These are phyloP conservation scores for Boeremia lycopersici DNA, from an alignment of 2,329 filamentous ascomycete species.

Conservation along the genomic window DNA sequence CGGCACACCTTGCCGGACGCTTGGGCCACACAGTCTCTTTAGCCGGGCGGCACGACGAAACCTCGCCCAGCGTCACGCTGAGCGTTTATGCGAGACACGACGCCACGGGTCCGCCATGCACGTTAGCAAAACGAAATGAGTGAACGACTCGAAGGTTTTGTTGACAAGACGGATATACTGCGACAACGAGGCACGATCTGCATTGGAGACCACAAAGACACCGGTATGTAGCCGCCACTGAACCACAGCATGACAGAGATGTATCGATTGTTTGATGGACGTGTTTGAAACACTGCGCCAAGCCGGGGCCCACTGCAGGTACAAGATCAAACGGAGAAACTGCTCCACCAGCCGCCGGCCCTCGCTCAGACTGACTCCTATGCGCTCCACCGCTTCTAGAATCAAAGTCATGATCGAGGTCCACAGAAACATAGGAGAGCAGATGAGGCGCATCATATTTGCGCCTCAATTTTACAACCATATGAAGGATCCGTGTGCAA, in stretches of 20 bases:
- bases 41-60: constrained; percentile 5
- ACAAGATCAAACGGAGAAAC: constrained; percentile 1
- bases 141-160: background rate
- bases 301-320: constrained; percentile 4
- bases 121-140: background rate
- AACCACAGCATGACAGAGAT: constrained; percentile 3
- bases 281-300: constrained; percentile 11
- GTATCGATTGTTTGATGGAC: constrained; percentile 18
- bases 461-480: constrained; percentile 10
- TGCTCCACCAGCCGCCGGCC: background rate
- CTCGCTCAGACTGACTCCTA: constrained; percentile 2
- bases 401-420: constrained; percentile 6
- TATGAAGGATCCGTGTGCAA: constrained; percentile 7
- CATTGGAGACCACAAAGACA: background rate
- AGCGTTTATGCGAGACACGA: background rate
- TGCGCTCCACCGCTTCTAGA: constrained; percentile 15
- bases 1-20: background rate
- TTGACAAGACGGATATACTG: background rate
- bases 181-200: constrained; percentile 10
- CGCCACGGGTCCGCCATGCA: background rate
- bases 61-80: constrained; percentile 9
- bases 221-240: constrained; percentile 3
- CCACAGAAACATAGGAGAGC: constrained; percentile 7
- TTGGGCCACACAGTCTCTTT: constrained; percentile 1
- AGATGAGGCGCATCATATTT: background rate